Evolutionary conservation across 2,329 filamentous ascomycete genomes (phyloP).

Genomic region (Aspergillus sp.): DNA sequence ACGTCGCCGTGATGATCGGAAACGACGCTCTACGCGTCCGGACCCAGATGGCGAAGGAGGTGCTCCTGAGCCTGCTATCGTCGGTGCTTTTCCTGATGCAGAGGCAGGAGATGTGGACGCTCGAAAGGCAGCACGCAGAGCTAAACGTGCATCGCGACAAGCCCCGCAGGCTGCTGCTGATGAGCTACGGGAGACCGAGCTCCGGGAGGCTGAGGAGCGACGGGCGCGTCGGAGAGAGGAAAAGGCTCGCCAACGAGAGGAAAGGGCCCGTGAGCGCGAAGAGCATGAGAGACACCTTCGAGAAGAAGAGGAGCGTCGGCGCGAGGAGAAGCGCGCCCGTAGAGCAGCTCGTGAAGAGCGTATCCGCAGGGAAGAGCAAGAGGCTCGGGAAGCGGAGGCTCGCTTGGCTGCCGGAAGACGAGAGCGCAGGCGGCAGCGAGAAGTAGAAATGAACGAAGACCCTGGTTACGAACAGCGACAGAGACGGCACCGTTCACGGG

Average conservation of each 20-base stretch:
- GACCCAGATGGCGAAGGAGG: slow-evolving; percentile 53
- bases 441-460: slow-evolving; percentile 30
- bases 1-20: slow-evolving; percentile 36
- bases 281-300: slow-evolving; percentile 36
- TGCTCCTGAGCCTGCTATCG: slow-evolving; percentile 44
- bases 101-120: slow-evolving; percentile 59
- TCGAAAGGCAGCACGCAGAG: slow-evolving; percentile 62
- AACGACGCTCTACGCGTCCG: slow-evolving; percentile 41
- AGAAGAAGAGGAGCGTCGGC: slow-evolving; percentile 30
- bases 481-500: slow-evolving; percentile 34
- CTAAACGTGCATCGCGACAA: slow-evolving; percentile 47
- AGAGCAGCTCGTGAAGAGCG: slow-evolving; percentile 37
- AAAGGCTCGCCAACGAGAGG: slow-evolving; percentile 42
- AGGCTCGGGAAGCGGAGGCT: slow-evolving; percentile 58
- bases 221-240: slow-evolving; percentile 54
- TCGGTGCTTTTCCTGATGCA: slow-evolving; percentile 31
- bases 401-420: slow-evolving; percentile 39
- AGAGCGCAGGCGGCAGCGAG: slow-evolving; percentile 39
- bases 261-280: slow-evolving; percentile 42
- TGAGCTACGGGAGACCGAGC: slow-evolving; percentile 31
- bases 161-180: slow-evolving; percentile 30
- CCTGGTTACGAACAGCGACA: slow-evolving; percentile 28
- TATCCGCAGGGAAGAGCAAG: slow-evolving; percentile 48
- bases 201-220: slow-evolving; percentile 37
- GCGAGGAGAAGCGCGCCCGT: slow-evolving; percentile 33